Percentiles rank a stretch among this genome's conserved stretches.
These are phyloP conservation scores for Vitis labrusca DNA, from an alignment of 164 flowering plant species.

Conservation along the genomic window DNA sequence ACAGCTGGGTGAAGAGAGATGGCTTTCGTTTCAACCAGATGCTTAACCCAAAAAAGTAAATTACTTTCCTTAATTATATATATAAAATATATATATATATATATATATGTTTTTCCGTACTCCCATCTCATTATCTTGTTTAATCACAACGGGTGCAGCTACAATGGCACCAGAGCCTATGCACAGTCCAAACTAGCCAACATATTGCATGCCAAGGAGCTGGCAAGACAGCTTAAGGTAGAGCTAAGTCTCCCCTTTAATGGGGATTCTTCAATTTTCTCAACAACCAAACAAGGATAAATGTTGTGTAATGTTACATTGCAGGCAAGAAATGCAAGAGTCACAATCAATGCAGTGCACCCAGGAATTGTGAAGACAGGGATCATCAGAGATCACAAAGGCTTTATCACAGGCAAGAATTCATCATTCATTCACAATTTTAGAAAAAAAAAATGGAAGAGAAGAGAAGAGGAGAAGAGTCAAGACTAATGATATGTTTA, in stretches of 20 bases:
- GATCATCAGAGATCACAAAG: constrained; percentile 81
- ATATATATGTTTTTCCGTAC: background rate
- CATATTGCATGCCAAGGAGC: constrained; percentile 84
- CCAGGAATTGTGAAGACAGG: constrained; percentile 98
- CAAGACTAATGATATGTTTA: no score
- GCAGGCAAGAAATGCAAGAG: constrained; percentile 83
- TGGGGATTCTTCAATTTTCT: background rate
- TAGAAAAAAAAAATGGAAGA: no score
- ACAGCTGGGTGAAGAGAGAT: constrained; percentile 76
- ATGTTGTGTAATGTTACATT: background rate
- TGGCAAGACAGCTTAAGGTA: constrained; percentile 79
- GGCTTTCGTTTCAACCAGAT: constrained; percentile 53
- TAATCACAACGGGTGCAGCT: constrained; percentile 41
- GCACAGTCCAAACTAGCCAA: constrained; percentile 90
- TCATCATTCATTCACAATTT: background rate
- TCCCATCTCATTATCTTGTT: no score
- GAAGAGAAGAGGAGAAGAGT: no score
- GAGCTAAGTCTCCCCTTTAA: background rate
- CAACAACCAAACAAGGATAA: background rate
- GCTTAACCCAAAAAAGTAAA: constrained; percentile 67
- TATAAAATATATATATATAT: no score
- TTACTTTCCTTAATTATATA: background rate
- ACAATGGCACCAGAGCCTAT: constrained; percentile 83
- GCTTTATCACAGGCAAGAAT: constrained; percentile 69
- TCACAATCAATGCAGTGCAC: constrained; percentile 88